Evolutionary conservation across 1,139 yeast genomes (phyloP), one percentile per base, ranked within the genome.

Genomic region (Nadsonia starkeyi-henricii): DNA sequence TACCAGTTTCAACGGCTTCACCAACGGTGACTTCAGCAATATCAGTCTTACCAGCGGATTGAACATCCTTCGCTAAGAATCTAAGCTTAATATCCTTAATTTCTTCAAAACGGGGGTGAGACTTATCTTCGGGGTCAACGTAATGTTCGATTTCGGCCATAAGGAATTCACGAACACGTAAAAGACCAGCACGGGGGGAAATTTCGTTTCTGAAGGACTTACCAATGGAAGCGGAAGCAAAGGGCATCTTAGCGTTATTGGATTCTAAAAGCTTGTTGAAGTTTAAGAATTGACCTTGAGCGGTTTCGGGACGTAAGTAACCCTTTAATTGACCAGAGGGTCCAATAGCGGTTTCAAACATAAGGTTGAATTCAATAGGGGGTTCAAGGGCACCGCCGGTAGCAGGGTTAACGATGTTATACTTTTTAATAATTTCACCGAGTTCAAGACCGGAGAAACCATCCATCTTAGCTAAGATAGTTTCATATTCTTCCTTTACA

Each of bases 121-220:
- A 67, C 70, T 93, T 93, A 68, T 88, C 77, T 48, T 72, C 70
- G 51, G 98, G 98, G 66, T 93, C 99, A 57, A 93, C 96, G 65
- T 78, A 93, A 69, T 93, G 98, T 72, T 93, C 99, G 64, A 93
- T 89, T 74, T 93, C 99, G 49, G 98, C 98, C 98, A 93, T 91
- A 64, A 91, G 74, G 68, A 93, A 93, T 72, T 93, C 99, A 69
- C 99, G 86, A 50, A 93, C 98, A 71, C 99, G 84, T 65, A 93
- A 75, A 60, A 93, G 75, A 57, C 99, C 99, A 37, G 97, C 85
- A 69, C 98, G 81, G 60, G 99, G 99, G 48, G 96, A 88, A 62
- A 93, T 93, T 72, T 93, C 99, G 68, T 93, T 93, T 75, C 99
- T 83, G 76, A 91, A 93, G 18, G 97, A 89, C 69, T 93, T 93